Base-by-base conservation (phyloP, 1,284 basidiomycete species). In the Grifola frondosa region DNA sequence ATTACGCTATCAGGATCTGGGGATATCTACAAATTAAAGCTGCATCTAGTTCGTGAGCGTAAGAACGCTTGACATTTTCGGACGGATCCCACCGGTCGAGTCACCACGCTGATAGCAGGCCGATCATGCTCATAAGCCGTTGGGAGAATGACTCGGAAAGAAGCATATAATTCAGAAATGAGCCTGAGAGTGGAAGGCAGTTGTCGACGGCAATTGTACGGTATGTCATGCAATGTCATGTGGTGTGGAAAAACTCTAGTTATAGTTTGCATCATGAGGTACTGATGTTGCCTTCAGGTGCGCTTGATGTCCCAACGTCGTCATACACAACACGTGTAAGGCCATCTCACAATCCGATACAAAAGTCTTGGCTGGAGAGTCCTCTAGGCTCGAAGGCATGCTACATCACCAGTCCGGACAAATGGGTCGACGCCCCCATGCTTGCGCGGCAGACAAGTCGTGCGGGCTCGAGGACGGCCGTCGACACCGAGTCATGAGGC, bases 81-180 rank as follows among this genome's bases (percentile, higher is more conserved):
- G 73, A 70, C 15, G 37, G 19, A 34, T 30, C 15, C 39, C 43
- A 24, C 23, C 26, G 17, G 11, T 13, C n/a, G n/a, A n/a, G n/a
- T n/a, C n/a, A n/a, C n/a, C n/a, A n/a, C n/a, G n/a, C n/a, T 11
- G 40, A 11, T 15, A 80, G 78, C 87, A 92, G 89, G 57, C 89
- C 92, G 57, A 89, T 91, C 58, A 77, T 89, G n/a, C 92, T 93
- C 57, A 76, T 90, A 35, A 90, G 90, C 1, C 91, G 92, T 60
- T 90, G 90, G 12, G 80, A 71, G 23, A 84, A 84, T 65, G n/a
- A n/a, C n/a, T n/a, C n/a, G n/a, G n/a, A 84, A 82, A 56, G 81
- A 80, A 1, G 80, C 79, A 7, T 84, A 81, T 54, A 61, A 84
- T 16, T 84, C 77, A 56, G 80, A 81, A 56, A 75, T 84, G 64